A percentile compares a stretch with the other conserved stretches of the same genome.
These are phyloP conservation scores for Oryza coarctata DNA, from an alignment of 176 grass and related monocot species.

Conservation along the genomic window DNA sequence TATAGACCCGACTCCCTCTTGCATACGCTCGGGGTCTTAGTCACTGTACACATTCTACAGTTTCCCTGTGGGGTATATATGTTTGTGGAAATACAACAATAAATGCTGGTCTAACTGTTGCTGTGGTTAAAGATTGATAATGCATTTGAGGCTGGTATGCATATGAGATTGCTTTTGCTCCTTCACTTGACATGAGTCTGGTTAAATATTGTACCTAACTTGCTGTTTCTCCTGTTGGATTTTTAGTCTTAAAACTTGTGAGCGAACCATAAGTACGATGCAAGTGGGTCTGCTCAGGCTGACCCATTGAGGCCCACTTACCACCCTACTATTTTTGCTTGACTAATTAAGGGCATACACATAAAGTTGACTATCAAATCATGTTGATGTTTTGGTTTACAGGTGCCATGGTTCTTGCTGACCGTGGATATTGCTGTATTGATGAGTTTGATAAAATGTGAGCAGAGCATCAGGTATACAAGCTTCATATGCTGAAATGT, in stretches of 20 bases:
- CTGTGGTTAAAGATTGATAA: conserved; percentile 99
- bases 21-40: too few species aligned
- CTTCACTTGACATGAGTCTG: not conserved
- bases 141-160: conserved; percentile 95
- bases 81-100: conserved; percentile 93
- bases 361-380: not conserved
- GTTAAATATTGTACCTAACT: conserved; percentile 4
- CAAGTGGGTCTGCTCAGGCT: not conserved
- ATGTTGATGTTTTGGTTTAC: conserved; percentile 12
- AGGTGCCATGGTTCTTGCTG: conserved; percentile 97
- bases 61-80: conserved; percentile 93
- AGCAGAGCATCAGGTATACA: conserved; percentile 82
- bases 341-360: not conserved
- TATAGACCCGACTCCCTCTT: too few species aligned
- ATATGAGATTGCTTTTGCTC: conserved; percentile 7
- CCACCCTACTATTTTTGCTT: not conserved
- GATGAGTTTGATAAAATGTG: conserved; percentile 99
- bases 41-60: too few species aligned
- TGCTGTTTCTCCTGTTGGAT: not conserved
- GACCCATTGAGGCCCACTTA: not conserved
- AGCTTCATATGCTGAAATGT: conserved; percentile 9
- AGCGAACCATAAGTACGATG: not conserved
- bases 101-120: conserved; percentile 95
- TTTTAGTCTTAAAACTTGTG: conserved; percentile 17
- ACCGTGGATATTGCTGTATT: conserved; percentile 89